Base-by-base conservation (phyloP, 257 asterid genomes). In the Nicotiana undulata region DNA sequence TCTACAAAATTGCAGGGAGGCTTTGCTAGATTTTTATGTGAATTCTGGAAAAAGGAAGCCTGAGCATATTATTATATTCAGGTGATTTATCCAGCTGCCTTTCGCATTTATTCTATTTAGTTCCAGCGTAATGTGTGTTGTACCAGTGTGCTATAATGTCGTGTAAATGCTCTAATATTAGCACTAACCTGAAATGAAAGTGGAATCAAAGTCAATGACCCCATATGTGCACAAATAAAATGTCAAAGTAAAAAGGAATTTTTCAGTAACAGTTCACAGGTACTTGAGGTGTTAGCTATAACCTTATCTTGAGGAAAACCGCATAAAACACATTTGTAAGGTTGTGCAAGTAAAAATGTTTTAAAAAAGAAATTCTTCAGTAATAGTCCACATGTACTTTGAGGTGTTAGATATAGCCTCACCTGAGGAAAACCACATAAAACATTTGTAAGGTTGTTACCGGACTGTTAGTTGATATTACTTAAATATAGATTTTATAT, bases 1-100 rank as follows among this genome's bases (percentile, higher is more conserved):
- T 10, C 12, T 40, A 55, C 63, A 24, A 31, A 29, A 34, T 76
- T 75, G 31, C 95, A 94, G 98, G 89, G 98, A 94, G 81, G 90
- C 88, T 59, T 86, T 94, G 55, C 32, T 93, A 0, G 97, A 94
- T 80, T 94, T 90, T 88, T 93, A 93, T 81, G 74, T 65, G 17
- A 94, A 94, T 79, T 93, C 98, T 26, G 92, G 88, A 5, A 89
- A 90, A 82, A 88, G 94, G 81, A 94, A 94, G 91, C 98, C 98
- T 1, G 95, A 90, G 2, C n/a, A n/a, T n/a, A n/a, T n/a, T n/a
- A n/a, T n/a, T n/a, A n/a, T n/a, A n/a, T n/a, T n/a, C n/a, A n/a
- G 98, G 98, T 94, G 87, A 29, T 53, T 12, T 46, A 55, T 58
- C 17, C 32, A 17, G 17, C 32, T 5, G 32, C 12, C 3, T 17